These are phyloP conservation scores for Novymonas esmeraldas DNA, from an alignment of 208 protist species.

Conservation along the genomic window DNA sequence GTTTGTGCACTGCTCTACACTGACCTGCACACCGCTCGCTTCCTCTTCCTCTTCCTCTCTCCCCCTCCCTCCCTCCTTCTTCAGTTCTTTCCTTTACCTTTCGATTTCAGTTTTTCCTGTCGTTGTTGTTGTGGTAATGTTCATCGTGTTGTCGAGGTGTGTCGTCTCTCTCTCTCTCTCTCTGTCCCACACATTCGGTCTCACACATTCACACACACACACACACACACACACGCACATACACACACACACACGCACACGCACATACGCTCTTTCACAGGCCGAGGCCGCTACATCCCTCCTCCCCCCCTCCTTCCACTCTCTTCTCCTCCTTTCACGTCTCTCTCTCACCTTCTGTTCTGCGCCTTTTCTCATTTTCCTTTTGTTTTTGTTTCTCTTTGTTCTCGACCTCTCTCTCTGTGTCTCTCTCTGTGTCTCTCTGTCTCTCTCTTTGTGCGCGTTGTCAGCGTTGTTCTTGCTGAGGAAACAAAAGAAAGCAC, in stretches of 20 bases:
- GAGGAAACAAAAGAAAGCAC: too few species aligned
- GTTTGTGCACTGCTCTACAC: not conserved
- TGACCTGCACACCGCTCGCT: too few species aligned
- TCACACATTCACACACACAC: not conserved
- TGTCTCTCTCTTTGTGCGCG: not conserved
- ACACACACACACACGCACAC: not conserved
- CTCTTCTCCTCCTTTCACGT: not conserved
- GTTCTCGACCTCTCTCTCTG: not conserved
- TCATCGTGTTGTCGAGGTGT: too few species aligned
- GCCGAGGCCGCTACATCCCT: not conserved
- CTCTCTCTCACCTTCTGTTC: not conserved
- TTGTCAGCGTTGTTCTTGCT: not conserved
- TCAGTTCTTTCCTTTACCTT: too few species aligned
- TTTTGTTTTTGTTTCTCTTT: not conserved
- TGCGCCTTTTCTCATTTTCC: constrained; percentile 13
- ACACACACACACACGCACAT: not conserved
- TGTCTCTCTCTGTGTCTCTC: not conserved
- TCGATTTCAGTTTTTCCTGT: too few species aligned
- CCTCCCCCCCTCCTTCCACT: not conserved
- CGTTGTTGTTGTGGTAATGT: too few species aligned
- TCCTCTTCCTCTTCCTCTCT: not conserved
- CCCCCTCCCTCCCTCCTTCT: not conserved
- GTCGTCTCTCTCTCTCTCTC: not conserved
- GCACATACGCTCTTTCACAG: not conserved
- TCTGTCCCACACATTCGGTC: too few species aligned